These are phyloP conservation scores for Kodamaea plutei DNA, from an alignment of 1,139 yeast genomes.

Conservation along the genomic window DNA sequence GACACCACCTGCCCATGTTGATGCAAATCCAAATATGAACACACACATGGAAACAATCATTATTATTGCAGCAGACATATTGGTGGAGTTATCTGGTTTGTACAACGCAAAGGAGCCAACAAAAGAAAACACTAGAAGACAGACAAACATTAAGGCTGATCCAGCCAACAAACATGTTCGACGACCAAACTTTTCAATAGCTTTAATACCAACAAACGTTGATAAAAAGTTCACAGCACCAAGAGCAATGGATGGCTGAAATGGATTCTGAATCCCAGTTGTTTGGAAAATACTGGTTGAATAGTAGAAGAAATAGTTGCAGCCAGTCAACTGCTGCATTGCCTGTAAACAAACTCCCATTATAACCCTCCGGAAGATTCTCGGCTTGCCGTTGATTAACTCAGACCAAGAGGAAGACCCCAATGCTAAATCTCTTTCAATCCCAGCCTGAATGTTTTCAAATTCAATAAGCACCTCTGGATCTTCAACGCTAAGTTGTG, in stretches of 20 bases:
- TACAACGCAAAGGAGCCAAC: constrained; percentile 66
- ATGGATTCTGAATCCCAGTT: constrained; percentile 71
- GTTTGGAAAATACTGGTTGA: constrained; percentile 76
- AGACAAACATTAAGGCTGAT: constrained; percentile 57
- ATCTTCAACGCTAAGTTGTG: constrained; percentile 36
- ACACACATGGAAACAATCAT: constrained; percentile 75
- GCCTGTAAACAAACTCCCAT: constrained; percentile 65
- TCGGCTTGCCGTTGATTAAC: constrained; percentile 62
- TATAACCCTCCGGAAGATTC: constrained; percentile 58
- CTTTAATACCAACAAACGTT: constrained; percentile 62
- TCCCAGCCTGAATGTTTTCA: constrained; percentile 58
- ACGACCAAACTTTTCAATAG: constrained; percentile 70
- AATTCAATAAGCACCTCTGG: constrained; percentile 56
- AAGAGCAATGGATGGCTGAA: constrained; percentile 69
- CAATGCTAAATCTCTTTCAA: constrained; percentile 57
- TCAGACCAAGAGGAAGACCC: constrained; percentile 71
- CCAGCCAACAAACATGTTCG: constrained; percentile 59
- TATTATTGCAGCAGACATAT: constrained; percentile 61
- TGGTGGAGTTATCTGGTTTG: constrained; percentile 11
- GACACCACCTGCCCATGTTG: constrained; percentile 85
- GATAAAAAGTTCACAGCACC: constrained; percentile 79
- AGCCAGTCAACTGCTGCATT: constrained; percentile 76
- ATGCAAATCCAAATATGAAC: constrained; percentile 78
- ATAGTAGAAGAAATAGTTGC: constrained; percentile 77
- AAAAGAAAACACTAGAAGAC: constrained; percentile 62